These are phyloP conservation scores for Pleurotus pulmonarius DNA, from an alignment of 768 basidiomycete genomes.

Conservation along the genomic window DNA sequence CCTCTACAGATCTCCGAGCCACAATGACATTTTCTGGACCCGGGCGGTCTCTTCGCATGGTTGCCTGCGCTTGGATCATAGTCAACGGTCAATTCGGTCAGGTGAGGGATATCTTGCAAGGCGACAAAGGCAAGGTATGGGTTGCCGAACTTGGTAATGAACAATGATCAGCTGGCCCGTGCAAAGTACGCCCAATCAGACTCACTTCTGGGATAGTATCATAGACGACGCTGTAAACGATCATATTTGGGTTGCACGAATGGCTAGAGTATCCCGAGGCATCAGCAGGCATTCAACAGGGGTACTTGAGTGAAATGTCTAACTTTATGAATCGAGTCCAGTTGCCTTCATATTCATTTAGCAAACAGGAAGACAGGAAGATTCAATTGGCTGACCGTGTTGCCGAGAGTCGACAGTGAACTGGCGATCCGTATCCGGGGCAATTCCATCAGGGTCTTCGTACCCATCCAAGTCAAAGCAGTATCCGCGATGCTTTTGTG, in stretches of 20 bases:
- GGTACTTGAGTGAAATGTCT: slow-evolving; percentile 15
- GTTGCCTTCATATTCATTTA: slow-evolving; percentile 43
- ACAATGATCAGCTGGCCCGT: neutral
- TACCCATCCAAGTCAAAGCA: slow-evolving; percentile 65
- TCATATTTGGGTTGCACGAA: slow-evolving; percentile 60
- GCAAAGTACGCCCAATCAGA: neutral
- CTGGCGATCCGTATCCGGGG: slow-evolving; percentile 19
- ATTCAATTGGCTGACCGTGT: slow-evolving; percentile 36
- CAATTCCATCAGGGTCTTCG: slow-evolving; percentile 33
- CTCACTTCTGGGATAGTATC: slow-evolving; percentile 56
- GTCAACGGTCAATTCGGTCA: slow-evolving; percentile 60
- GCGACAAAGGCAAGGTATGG: slow-evolving; percentile 64
- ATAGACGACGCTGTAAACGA: slow-evolving; percentile 55
- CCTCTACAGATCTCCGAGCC: slow-evolving; percentile 30
- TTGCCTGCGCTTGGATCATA: slow-evolving; percentile 47
- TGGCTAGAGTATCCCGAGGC: slow-evolving; percentile 39
- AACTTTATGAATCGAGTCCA: slow-evolving; percentile 78
- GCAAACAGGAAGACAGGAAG: neutral
- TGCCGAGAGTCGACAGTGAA: slow-evolving; percentile 56
- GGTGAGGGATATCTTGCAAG: slow-evolving; percentile 38
- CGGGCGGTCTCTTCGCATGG: slow-evolving; percentile 18
- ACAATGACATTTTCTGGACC: slow-evolving; percentile 33
- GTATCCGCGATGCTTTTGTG: slow-evolving; percentile 37
- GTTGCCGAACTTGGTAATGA: slow-evolving; percentile 41
- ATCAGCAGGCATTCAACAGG: neutral